Percentiles rank a stretch among this genome's conserved stretches.
Conservation (phyloP, 176 grass and related monocot species). For the Typha latifolia region DNA sequence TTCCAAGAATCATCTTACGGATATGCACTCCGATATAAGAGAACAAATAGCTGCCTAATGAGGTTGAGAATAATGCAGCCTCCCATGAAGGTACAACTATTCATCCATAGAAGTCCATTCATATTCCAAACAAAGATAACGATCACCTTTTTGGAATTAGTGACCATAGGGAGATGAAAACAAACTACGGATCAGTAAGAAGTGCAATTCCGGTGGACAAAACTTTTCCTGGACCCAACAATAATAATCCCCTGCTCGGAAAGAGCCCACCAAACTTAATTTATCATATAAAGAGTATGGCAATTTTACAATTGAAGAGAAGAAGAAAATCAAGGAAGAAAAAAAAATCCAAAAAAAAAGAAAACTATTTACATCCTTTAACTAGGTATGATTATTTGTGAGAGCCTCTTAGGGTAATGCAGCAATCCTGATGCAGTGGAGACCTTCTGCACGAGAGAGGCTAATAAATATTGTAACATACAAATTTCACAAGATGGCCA, state of each 20-base stretch:
- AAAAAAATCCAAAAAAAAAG: slow-evolving; percentile 22
- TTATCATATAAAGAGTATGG: slow-evolving; percentile 58
- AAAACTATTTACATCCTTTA: slow-evolving; percentile 83
- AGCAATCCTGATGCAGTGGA: slow-evolving; percentile 25
- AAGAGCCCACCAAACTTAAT: slow-evolving; percentile 49
- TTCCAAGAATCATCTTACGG: no score
- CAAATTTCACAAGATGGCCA: slow-evolving; percentile 45
- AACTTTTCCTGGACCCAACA: slow-evolving; percentile 31
- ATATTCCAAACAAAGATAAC: no score
- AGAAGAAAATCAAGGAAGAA: slow-evolving; percentile 18
- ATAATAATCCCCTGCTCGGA: slow-evolving; percentile 50
- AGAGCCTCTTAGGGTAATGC: slow-evolving; percentile 47
- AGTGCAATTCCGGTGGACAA: background rate
- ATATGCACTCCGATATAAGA: no score
- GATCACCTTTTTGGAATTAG: no score
- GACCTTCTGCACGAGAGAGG: slow-evolving; percentile 59
- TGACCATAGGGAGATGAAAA: no score
- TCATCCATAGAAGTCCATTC: no score
- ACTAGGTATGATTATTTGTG: slow-evolving; percentile 66
- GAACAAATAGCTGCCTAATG: no score
- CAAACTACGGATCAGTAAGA: no score
- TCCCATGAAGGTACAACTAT: no score
- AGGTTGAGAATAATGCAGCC: no score
- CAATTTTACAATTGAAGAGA: slow-evolving; percentile 53
- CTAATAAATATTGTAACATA: slow-evolving; percentile 83